These are phyloP conservation scores for apple (Malus domestica) DNA, from an alignment of 306 rosid genomes.

Conservation along the genomic window DNA sequence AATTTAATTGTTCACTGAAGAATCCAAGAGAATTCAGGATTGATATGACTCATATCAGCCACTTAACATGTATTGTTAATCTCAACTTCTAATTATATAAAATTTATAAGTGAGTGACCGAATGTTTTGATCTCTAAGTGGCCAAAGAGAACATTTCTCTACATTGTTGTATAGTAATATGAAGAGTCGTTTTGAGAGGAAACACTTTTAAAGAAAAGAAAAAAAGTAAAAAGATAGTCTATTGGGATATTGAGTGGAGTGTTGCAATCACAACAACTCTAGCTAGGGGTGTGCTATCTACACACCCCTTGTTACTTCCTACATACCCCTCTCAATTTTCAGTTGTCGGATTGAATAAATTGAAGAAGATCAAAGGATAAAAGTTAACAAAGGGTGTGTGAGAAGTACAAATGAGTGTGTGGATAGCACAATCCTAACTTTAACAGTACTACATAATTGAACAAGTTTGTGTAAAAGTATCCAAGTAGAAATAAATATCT, in stretches of 20 bases:
- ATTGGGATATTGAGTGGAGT: neutral
- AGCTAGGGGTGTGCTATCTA: too few relatives aligned
- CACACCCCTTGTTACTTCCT: too few relatives aligned
- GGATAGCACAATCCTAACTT: neutral
- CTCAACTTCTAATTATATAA: too few relatives aligned
- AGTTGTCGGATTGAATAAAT: too few relatives aligned
- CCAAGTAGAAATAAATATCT: neutral
- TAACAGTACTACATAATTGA: neutral
- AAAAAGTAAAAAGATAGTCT: neutral
- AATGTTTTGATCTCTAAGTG: neutral
- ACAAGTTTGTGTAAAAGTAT: neutral
- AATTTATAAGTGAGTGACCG: neutral
- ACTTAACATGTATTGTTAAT: too few relatives aligned
- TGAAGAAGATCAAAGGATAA: too few relatives aligned
- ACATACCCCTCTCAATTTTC: too few relatives aligned
- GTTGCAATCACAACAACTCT: neutral
- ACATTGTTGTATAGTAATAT: neutral
- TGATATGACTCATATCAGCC: too few relatives aligned
- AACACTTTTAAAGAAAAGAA: neutral
- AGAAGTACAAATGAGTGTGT: too few relatives aligned
- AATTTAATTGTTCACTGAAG: too few relatives aligned
- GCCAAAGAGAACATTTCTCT: neutral
- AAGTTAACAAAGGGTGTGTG: too few relatives aligned
- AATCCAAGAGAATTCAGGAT: too few relatives aligned
- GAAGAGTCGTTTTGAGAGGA: neutral